Conservation (phyloP, 2,329 filamentous ascomycete species). For the Phaeosphaeria sp. region DNA sequence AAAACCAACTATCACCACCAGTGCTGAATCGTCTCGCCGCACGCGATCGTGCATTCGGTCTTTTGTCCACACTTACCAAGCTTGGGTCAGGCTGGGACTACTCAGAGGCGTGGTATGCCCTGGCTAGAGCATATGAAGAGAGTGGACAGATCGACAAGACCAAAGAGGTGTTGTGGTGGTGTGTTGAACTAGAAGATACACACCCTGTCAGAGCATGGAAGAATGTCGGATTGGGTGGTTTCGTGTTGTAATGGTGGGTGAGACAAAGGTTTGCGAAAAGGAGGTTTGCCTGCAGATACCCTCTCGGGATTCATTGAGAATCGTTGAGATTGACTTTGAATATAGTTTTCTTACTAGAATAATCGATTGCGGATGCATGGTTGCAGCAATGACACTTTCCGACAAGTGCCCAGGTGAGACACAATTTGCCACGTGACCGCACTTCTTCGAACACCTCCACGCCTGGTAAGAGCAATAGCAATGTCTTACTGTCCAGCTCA, state of each 20-base stretch:
- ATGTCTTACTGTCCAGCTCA: too few relatives aligned
- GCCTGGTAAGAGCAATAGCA: too few relatives aligned
- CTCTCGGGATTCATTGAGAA: not conserved
- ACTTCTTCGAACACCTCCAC: not conserved
- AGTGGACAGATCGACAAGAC: conserved; percentile 86
- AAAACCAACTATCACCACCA: conserved; percentile 63
- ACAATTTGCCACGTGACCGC: not conserved
- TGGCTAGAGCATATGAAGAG: conserved; percentile 87
- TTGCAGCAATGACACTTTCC: not conserved
- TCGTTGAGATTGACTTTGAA: not conserved
- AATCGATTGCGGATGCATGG: not conserved
- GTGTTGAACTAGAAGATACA: conserved; percentile 89
- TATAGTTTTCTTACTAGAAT: not conserved
- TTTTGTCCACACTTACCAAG: conserved; percentile 84
- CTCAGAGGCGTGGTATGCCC: conserved; percentile 89
- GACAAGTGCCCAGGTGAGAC: not conserved
- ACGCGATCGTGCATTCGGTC: conserved; percentile 84
- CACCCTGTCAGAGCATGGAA: conserved; percentile 81
- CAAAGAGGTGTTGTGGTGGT: conserved; percentile 96
- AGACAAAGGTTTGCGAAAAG: not conserved
- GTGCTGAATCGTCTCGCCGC: conserved; percentile 85
- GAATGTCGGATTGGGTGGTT: conserved; percentile 59
- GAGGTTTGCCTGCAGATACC: conserved; percentile 3
- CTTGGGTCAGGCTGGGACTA: conserved; percentile 88
- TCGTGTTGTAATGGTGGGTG: conserved; percentile 33